Evolutionary conservation across 352 stramenopile genomes (phyloP).

Genomic region (Thalassiosira delicatula): DNA sequence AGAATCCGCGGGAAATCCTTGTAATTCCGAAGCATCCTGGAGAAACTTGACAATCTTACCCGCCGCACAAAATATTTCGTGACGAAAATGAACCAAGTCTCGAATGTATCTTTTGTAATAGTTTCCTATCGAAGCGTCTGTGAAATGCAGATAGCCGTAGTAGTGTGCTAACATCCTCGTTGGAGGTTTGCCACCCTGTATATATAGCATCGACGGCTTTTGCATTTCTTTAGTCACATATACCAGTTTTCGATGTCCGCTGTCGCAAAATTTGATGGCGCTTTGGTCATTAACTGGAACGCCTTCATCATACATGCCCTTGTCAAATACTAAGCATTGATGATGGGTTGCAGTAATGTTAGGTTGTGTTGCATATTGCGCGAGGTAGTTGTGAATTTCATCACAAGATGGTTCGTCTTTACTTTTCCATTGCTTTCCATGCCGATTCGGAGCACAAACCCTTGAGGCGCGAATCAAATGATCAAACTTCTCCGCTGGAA

Average conservation of each 20-base stretch:
- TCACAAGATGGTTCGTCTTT: constrained; percentile 44
- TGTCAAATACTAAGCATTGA: constrained; percentile 74
- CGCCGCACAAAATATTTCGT: constrained; percentile 83
- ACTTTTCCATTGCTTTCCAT: constrained; percentile 14
- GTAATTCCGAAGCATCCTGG: constrained; percentile 50
- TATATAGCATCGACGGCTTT: constrained; percentile 66
- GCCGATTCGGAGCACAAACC: constrained; percentile 32
- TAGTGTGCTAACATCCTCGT: constrained; percentile 83
- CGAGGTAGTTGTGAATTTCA: constrained; percentile 63
- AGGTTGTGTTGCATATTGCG: constrained; percentile 51
- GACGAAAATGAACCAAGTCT: constrained; percentile 81
- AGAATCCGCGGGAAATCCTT: constrained; percentile 51
- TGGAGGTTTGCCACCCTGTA: constrained; percentile 60
- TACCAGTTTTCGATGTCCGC: constrained; percentile 45
- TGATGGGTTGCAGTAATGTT: constrained; percentile 54
- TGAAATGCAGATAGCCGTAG: constrained; percentile 83
- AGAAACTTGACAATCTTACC: constrained; percentile 79
- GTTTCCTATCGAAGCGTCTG: constrained; percentile 67
- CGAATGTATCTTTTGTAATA: constrained; percentile 80
- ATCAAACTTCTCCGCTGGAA: constrained; percentile 46
- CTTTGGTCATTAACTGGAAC: constrained; percentile 37
- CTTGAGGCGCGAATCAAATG: constrained; percentile 53
- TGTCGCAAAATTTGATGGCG: constrained; percentile 64
- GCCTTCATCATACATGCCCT: constrained; percentile 53
- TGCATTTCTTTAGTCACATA: constrained; percentile 63